Evolutionary conservation across 257 asterid species (phyloP).

Genomic region (Solanum chmielewskii): DNA sequence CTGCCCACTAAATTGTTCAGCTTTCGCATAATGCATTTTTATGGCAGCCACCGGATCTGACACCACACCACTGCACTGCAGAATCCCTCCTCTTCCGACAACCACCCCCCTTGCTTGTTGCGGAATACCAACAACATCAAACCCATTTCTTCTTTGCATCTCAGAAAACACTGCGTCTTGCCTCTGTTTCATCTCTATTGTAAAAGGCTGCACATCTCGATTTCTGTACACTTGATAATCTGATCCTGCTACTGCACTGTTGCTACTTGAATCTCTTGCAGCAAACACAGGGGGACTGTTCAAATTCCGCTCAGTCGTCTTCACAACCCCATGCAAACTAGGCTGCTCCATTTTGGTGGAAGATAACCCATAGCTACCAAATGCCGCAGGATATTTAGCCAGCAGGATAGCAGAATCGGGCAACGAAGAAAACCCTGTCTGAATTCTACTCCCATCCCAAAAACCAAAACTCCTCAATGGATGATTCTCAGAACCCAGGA

Average conservation of each 20-base stretch:
- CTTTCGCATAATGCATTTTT: conserved; percentile 62
- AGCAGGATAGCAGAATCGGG: conserved; percentile 53
- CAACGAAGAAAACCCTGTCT: conserved; percentile 37
- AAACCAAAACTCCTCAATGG: conserved; percentile 32
- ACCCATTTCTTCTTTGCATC: conserved; percentile 66
- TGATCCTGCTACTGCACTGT: conserved; percentile 19
- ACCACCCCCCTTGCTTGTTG: conserved; percentile 39
- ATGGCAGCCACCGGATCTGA: conserved; percentile 88
- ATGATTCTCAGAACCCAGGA: conserved; percentile 30
- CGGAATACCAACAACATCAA: conserved; percentile 40
- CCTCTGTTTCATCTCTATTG: conserved; percentile 43
- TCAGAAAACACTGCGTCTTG: conserved; percentile 37
- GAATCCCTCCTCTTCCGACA: conserved; percentile 47
- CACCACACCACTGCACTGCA: conserved; percentile 49
- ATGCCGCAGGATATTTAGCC: conserved; percentile 76
- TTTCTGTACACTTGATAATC: conserved; percentile 35
- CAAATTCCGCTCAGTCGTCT: conserved; percentile 20
- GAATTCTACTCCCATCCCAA: conserved; percentile 52
- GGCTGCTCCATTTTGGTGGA: conserved; percentile 40
- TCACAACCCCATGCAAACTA: conserved; percentile 20
- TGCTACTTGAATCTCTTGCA: conserved; percentile 27
- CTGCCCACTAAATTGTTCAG: conserved; percentile 40
- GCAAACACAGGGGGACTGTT: conserved; percentile 43
- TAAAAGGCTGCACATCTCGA: conserved; percentile 40
- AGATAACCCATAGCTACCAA: conserved; percentile 31